A percentile compares a stretch with the other conserved stretches of the same genome.
Conservation (phyloP, 306 rosid genomes). For the Trifolium dubium region DNA sequence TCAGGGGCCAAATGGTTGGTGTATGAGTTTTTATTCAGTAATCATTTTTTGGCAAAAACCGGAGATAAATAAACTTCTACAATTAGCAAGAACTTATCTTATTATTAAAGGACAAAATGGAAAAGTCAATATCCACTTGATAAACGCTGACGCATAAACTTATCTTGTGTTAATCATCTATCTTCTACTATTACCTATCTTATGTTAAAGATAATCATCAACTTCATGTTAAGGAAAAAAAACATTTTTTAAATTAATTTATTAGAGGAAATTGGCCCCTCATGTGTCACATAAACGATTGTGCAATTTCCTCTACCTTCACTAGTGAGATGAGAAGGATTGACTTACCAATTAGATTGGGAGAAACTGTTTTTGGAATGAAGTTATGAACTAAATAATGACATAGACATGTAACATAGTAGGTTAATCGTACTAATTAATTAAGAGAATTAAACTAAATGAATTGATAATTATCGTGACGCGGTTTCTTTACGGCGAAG, state of each 20-base stretch:
- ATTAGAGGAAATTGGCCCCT: conserved; percentile 14
- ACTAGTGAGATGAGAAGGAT: background rate
- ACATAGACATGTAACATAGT: background rate
- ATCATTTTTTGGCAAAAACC: background rate
- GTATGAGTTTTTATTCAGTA: background rate
- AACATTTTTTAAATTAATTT: background rate
- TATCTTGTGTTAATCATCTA: conserved; percentile 31
- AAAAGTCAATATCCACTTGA: conserved; percentile 33
- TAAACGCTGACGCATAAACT: conserved; percentile 34
- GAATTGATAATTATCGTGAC: conserved; percentile 19
- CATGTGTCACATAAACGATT: conserved; percentile 20
- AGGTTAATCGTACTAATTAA: background rate
- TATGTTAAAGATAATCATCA: conserved; percentile 1
- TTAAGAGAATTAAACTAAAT: background rate
- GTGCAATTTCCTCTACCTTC: conserved; percentile 25
- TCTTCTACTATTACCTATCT: background rate
- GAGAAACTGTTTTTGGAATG: background rate
- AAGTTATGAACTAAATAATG: background rate
- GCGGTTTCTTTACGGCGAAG: conserved; percentile 45
- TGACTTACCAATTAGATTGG: background rate
- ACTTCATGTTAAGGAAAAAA: background rate
- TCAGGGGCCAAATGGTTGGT: background rate
- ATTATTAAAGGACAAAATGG: conserved; percentile 22
- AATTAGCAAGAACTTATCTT: background rate
- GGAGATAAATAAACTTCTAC: background rate